Conservation (phyloP, 257 asterid species). For the Striga asiatica region DNA sequence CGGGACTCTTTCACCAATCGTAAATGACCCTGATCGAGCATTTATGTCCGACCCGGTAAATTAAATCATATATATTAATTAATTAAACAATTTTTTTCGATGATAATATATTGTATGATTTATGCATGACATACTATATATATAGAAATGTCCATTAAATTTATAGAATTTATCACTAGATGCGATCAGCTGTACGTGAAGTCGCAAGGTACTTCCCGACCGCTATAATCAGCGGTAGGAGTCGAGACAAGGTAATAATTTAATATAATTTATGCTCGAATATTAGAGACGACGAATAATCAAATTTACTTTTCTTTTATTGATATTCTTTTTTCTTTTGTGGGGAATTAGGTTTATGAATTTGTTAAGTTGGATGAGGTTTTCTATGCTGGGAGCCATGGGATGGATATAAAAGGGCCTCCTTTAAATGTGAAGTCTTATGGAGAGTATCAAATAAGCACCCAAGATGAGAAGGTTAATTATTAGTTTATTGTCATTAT, state of each 20-base stretch:
- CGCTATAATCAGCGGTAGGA: constrained; percentile 75
- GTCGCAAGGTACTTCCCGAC: constrained; percentile 69
- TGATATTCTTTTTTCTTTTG: neutral
- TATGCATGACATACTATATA: too few relatives aligned
- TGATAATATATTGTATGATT: too few relatives aligned
- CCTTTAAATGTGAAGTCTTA: constrained; percentile 25
- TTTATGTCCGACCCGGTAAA: constrained; percentile 79
- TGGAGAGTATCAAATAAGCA: constrained; percentile 33
- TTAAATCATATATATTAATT: neutral
- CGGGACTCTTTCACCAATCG: constrained; percentile 79
- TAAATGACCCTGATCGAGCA: constrained; percentile 62
- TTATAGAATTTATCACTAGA: constrained; percentile 26
- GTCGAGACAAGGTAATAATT: constrained; percentile 60
- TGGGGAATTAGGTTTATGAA: constrained; percentile 43
- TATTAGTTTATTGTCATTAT: too few relatives aligned
- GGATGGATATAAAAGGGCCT: constrained; percentile 91
- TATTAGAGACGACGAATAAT: neutral
- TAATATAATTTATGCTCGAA: neutral
- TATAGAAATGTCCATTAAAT: neutral
- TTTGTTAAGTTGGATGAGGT: constrained; percentile 71
- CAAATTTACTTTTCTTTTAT: neutral
- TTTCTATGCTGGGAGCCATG: constrained; percentile 94
- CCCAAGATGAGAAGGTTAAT: constrained; percentile 32
- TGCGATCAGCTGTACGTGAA: constrained; percentile 57
- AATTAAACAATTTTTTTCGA: too few relatives aligned